Percentiles rank a stretch among this genome's conserved stretches.
These are phyloP conservation scores for Didymella pinodella DNA, from an alignment of 2,329 filamentous ascomycete species.

Conservation along the genomic window DNA sequence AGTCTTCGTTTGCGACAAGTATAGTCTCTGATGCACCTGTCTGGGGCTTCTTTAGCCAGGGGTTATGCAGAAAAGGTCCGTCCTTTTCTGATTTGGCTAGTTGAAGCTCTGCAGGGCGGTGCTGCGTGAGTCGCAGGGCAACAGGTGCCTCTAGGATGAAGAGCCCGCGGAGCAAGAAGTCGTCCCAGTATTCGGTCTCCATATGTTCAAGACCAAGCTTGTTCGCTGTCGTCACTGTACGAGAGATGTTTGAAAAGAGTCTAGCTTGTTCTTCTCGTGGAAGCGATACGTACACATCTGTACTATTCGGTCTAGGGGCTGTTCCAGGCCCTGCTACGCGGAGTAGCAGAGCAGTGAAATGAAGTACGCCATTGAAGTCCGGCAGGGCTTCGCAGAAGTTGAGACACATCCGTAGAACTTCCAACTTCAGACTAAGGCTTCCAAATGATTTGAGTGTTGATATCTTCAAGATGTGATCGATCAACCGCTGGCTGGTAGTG, in stretches of 20 bases:
- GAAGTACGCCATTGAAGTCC: conserved; percentile 88
- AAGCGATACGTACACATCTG: conserved; percentile 75
- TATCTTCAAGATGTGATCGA: conserved; percentile 66
- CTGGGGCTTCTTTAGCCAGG: conserved; percentile 76
- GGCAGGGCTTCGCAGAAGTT: conserved; percentile 93
- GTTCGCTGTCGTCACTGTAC: conserved; percentile 79
- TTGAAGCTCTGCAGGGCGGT: conserved; percentile 46
- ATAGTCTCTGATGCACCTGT: conserved; percentile 67
- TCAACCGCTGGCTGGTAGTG: conserved; percentile 50
- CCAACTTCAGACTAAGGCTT: conserved; percentile 80
- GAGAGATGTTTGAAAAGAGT: conserved; percentile 83
- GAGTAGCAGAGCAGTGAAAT: conserved; percentile 83
- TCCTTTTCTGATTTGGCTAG: conserved; percentile 48
- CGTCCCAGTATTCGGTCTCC: conserved; percentile 93
- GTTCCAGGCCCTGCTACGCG: conserved; percentile 82
- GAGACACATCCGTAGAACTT: conserved; percentile 87
- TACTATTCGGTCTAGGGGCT: conserved; percentile 71
- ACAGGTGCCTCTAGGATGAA: conserved; percentile 64
- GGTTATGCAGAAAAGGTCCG: conserved; percentile 95
- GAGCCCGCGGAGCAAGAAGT: conserved; percentile 84
- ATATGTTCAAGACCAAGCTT: conserved; percentile 75
- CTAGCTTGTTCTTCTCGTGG: conserved; percentile 83
- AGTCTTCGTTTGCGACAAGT: conserved; percentile 79
- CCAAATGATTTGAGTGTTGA: conserved; percentile 68
- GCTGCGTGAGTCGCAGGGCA: conserved; percentile 42